Conservation (phyloP, 768 basidiomycete genomes). For the Agrocybe praecox region DNA sequence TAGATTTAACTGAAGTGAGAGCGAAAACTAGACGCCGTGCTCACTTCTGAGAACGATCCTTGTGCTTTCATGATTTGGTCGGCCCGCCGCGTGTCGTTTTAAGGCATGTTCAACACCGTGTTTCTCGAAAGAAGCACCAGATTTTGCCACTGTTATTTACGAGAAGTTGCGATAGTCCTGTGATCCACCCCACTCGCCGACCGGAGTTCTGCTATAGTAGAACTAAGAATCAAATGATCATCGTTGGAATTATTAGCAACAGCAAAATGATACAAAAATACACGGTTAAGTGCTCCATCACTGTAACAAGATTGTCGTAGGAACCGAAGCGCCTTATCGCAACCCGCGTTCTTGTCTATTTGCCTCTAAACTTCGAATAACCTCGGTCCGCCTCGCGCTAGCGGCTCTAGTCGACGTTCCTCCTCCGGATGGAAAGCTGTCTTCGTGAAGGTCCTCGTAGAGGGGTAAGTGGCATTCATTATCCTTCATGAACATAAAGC, state of each 20-base stretch:
- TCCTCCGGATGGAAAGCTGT: background rate
- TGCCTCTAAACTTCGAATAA: background rate
- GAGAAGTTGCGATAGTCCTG: background rate
- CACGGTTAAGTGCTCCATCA: background rate
- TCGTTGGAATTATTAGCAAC: background rate
- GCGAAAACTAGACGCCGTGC: background rate
- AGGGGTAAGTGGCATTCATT: background rate
- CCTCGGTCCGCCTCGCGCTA: background rate
- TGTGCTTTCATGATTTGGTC: background rate
- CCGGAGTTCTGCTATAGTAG: background rate
- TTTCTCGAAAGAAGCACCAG: background rate
- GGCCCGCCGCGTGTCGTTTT: background rate
- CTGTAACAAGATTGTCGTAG: background rate
- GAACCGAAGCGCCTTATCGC: background rate
- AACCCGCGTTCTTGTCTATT: background rate
- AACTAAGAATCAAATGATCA: background rate
- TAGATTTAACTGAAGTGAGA: background rate
- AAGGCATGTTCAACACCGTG: background rate
- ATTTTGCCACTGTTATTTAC: background rate
- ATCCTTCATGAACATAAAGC: no score
- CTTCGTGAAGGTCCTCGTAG: background rate
- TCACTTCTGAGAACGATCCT: background rate
- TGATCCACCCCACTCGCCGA: background rate
- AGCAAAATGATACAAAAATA: background rate
- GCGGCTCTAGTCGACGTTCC: no score